Base-by-base conservation (phyloP, 805 yeast genomes). In the Starmera dryadoides region DNA sequence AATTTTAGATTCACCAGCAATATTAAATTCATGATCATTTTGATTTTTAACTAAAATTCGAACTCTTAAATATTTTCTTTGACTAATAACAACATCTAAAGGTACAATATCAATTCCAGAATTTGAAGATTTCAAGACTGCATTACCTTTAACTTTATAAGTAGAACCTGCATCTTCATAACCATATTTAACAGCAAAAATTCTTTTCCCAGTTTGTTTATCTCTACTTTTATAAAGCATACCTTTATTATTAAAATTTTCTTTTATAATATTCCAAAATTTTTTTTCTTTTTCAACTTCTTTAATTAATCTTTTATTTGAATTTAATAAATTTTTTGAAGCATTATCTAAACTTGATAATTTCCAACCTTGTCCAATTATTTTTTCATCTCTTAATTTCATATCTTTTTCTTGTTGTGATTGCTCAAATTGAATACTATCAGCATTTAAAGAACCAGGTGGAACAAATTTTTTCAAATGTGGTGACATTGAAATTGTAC, bases 81-180 rank as follows among this genome's bases (percentile, higher is more conserved):
- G 52, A 37, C 58, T 64, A 19, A 56, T 64, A 14, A 53, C 60
- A 38, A 59, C 68, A 47, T 52, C 64, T 23, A 50, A 43, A 9
- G 69, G 68, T 4, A 59, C 48, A 44, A 63, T 57, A 26, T 64
- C 66, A 14, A 85, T 75, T 6, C 44, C 46, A 42, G 53, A 50
- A 1, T 50, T 45, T 25, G 72, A 61, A 40, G 80, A 77, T 35
- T 77, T 72, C 44, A 88, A 61, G 0, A 83, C 58, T 0, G 95
- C 97, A 33, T 81, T 61, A 2, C 97, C 97, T 46, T 74, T 71
- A 49, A 60, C 61, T 42, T 63, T 66, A n/a, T n/a, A n/a, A n/a
- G n/a, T n/a, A 1, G 95, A 85, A 0, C 98, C 98, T 0, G 95
- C 79, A 58, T 89, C 97, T 15, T 83, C 89, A 62, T 76, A 91